phyloP scores from a whole-genome alignment of 768 basidiomycete genomes.

The Termitomyces sp. region DNA sequence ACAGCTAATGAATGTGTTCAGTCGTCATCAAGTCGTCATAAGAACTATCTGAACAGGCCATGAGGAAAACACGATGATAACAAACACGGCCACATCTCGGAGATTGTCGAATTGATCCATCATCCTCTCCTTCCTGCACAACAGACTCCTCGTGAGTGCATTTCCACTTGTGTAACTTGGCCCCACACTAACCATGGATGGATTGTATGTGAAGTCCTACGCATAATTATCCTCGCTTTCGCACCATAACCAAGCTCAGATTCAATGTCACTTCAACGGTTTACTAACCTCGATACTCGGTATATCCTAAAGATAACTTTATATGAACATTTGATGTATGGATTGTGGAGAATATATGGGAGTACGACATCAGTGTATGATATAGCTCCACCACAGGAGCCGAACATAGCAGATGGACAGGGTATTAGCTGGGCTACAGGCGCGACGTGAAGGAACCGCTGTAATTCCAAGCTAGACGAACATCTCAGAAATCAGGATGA shows the following conservation, averaged over 20 bases:
- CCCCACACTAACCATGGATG: neutral
- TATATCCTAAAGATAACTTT: too few species aligned
- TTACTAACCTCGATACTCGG: too few species aligned
- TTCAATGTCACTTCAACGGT: neutral
- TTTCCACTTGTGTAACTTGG: neutral
- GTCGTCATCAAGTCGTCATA: too few species aligned
- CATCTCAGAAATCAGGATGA: neutral
- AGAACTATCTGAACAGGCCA: neutral
- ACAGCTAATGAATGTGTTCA: neutral
- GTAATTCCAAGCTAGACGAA: neutral
- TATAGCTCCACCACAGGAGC: too few species aligned
- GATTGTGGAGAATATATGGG: neutral
- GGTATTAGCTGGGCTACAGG: neutral
- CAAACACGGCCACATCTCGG: neutral
- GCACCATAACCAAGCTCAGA: neutral
- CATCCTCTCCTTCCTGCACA: neutral
- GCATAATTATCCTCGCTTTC: neutral
- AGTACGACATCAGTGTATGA: neutral
- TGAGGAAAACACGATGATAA: constrained; percentile 1
- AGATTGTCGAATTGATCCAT: neutral
- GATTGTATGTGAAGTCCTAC: neutral
- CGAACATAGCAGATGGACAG: too few species aligned
- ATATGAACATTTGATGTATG: neutral
- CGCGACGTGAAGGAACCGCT: neutral
- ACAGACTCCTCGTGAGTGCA: neutral